Percentiles rank a stretch among this genome's conserved stretches.
Conservation (phyloP, 2,329 filamentous ascomycete species). For the Fusarium algeriense region DNA sequence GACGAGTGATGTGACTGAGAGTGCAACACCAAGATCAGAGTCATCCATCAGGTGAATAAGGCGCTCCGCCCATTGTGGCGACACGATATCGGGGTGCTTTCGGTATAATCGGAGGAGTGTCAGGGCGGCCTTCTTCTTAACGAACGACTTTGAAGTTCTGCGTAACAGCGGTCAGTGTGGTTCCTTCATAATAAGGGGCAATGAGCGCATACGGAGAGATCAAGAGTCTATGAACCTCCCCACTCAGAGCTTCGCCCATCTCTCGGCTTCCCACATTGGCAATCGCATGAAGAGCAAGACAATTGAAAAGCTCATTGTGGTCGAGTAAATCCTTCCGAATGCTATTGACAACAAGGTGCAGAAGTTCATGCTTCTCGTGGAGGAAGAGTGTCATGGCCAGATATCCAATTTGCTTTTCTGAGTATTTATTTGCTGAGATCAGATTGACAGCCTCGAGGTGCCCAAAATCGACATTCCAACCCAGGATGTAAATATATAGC, state of each 20-base stretch:
- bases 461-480: slow-evolving; percentile 99
- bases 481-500: slow-evolving; percentile 98
- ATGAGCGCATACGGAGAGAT: slow-evolving; percentile 84
- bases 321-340: slow-evolving; percentile 96
- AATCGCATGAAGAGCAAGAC: slow-evolving; percentile 94
- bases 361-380: slow-evolving; percentile 94
- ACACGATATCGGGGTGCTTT: slow-evolving; percentile 93
- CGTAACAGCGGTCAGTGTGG: slow-evolving; percentile 14
- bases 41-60: slow-evolving; percentile 99
- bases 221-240: slow-evolving; percentile 90
- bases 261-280: slow-evolving; percentile 97
- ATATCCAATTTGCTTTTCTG: slow-evolving; percentile 99
- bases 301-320: slow-evolving; percentile 98
- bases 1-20: slow-evolving; percentile 95
- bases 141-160: slow-evolving; percentile 87
- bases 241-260: slow-evolving; percentile 94
- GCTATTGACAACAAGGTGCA: slow-evolving; percentile 97
- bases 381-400: slow-evolving; percentile 96
- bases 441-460: slow-evolving; percentile 98
- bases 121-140: slow-evolving; percentile 98
- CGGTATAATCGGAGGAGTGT: slow-evolving; percentile 94
- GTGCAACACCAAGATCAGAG: slow-evolving; percentile 88
- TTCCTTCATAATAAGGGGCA: neutral
- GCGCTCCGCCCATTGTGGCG: slow-evolving; percentile 96
- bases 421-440: slow-evolving; percentile 96